These are phyloP conservation scores for Kodamaea derodonti DNA, from an alignment of 1,139 yeast species.

Conservation along the genomic window DNA sequence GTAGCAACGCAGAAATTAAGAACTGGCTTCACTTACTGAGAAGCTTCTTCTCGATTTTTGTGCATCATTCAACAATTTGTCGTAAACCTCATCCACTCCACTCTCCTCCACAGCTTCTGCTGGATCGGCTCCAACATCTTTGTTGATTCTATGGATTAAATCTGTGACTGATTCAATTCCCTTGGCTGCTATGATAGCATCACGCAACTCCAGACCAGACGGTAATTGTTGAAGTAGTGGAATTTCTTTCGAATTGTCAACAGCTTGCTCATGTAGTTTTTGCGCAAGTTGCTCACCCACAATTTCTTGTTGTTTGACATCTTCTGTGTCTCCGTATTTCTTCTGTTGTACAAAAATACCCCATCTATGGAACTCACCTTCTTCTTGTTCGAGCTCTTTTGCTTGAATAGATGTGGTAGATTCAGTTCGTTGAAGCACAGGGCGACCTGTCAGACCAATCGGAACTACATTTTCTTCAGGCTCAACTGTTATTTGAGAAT, in stretches of 20 bases:
- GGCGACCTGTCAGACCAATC: conserved; percentile 64
- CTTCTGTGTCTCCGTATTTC: conserved; percentile 9
- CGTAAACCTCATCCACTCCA: conserved; percentile 64
- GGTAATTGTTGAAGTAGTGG: conserved; percentile 50
- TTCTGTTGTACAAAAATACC: conserved; percentile 69
- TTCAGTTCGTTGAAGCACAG: conserved; percentile 58
- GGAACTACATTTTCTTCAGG: conserved; percentile 54
- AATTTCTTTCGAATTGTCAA: conserved; percentile 15
- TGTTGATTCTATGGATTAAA: conserved; percentile 62
- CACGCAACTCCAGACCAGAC: conserved; percentile 72
- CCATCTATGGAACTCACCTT: conserved; percentile 86
- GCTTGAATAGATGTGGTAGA: conserved; percentile 68
- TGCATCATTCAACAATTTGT: conserved; percentile 63
- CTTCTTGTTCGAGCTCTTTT: conserved; percentile 79
- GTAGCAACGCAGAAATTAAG: too few species aligned
- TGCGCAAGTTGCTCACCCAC: not conserved
- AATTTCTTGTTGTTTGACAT: conserved; percentile 2
- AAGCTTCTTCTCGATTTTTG: conserved; percentile 56
- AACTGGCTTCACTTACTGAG: too few species aligned
- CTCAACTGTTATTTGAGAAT: conserved; percentile 42
- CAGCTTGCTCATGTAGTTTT: conserved; percentile 13
- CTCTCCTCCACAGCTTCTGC: conserved; percentile 31
- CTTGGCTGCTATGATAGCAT: conserved; percentile 73
- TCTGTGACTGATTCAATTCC: conserved; percentile 72
- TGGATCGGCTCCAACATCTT: conserved; percentile 50